These are phyloP conservation scores for Cryptosporidium felis DNA, from an alignment of 169 alveolate genomes.

Conservation along the genomic window DNA sequence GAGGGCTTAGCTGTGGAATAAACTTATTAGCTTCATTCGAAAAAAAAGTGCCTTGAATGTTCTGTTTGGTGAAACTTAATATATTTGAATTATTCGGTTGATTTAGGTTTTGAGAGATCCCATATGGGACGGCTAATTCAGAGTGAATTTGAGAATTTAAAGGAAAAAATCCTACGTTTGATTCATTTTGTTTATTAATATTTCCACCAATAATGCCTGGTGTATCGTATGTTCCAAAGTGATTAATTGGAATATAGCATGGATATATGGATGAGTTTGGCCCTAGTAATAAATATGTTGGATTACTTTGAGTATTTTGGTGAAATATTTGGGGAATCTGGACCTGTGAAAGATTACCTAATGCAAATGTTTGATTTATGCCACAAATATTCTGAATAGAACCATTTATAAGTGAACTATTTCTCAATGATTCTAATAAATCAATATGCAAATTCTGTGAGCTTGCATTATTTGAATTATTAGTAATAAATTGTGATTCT, in stretches of 20 bases:
- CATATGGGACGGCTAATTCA: not conserved
- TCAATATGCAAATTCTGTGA: slow-evolving; percentile 3
- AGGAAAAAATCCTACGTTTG: slow-evolving; percentile 3
- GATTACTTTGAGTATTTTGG: not conserved
- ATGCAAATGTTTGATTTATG: not conserved
- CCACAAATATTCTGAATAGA: slow-evolving; percentile 19
- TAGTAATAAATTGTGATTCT: not conserved
- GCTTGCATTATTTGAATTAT: not conserved
- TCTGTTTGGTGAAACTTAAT: not conserved
- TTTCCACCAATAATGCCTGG: not conserved
- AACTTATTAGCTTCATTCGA: slow-evolving; percentile 16
- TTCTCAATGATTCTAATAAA: slow-evolving; percentile 9
- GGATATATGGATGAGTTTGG: slow-evolving; percentile 59
- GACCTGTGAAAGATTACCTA: slow-evolving; percentile 11
- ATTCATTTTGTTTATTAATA: slow-evolving; percentile 38
- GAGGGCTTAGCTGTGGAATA: not conserved
- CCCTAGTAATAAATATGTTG: not conserved
- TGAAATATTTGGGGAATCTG: slow-evolving; percentile 24
- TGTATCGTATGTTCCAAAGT: slow-evolving; percentile 25
- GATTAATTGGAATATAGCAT: slow-evolving; percentile 13
- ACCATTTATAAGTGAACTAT: not conserved
- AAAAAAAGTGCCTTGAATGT: not conserved
- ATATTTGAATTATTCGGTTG: not conserved
- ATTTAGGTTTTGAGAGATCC: not conserved
- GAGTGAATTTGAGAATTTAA: not conserved